These are phyloP conservation scores for Lecanicillium sp. DNA, from an alignment of 2,329 filamentous ascomycete genomes.

Conservation along the genomic window DNA sequence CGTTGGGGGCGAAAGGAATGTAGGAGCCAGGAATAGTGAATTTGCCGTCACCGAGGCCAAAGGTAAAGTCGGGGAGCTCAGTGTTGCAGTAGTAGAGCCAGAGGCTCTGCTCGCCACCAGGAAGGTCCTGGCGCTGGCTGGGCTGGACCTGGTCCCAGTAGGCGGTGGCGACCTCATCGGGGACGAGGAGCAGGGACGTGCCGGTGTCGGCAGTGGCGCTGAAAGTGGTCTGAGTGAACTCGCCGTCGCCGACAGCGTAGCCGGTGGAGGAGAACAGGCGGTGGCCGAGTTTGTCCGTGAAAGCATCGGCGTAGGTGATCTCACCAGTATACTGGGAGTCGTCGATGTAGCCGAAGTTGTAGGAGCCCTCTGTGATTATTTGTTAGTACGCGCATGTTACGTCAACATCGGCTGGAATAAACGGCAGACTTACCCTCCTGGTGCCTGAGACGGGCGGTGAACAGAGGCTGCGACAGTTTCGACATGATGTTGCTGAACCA, in stretches of 20 bases:
- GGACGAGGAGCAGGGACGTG: slow-evolving; percentile 56
- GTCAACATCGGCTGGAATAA: no score
- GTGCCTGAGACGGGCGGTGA: slow-evolving; percentile 63
- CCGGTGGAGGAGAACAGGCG: slow-evolving; percentile 40
- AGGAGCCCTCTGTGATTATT: slow-evolving; percentile 55
- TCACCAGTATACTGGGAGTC: slow-evolving; percentile 53
- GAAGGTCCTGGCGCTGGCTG: neutral
- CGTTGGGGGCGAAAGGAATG: neutral
- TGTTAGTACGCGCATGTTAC: no score
- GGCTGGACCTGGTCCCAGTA: slow-evolving; percentile 34
- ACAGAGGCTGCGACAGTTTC: slow-evolving; percentile 36
- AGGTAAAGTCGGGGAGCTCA: slow-evolving; percentile 40
- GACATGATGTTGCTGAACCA: slow-evolving; percentile 32
- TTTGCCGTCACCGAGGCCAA: slow-evolving; percentile 52
- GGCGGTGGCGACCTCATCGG: slow-evolving; percentile 40
- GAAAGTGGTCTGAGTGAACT: slow-evolving; percentile 31
- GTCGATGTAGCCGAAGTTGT: slow-evolving; percentile 71
- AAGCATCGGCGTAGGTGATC: slow-evolving; percentile 51
- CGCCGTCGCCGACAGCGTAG: slow-evolving; percentile 18
- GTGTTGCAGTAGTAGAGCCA: slow-evolving; percentile 37
- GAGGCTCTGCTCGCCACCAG: neutral
- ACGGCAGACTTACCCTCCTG: slow-evolving; percentile 21
- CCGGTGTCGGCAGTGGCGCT: slow-evolving; percentile 51
- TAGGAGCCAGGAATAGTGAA: slow-evolving; percentile 37
- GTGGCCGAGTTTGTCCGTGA: slow-evolving; percentile 58